These are phyloP conservation scores for Ophiostoma fasciatum DNA, from an alignment of 2,329 filamentous ascomycete genomes.

Conservation along the genomic window DNA sequence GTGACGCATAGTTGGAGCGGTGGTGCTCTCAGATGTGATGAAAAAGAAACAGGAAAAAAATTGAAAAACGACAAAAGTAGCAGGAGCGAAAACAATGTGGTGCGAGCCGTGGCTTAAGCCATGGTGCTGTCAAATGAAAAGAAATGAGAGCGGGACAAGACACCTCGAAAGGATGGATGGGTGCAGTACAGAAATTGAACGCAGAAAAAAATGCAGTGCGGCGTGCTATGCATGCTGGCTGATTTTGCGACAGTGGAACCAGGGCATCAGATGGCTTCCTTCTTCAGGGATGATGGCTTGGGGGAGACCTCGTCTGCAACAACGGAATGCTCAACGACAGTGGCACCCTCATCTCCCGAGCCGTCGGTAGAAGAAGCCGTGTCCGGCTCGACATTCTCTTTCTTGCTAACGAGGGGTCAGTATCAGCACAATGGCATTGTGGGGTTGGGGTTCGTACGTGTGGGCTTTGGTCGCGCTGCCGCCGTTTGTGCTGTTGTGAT, in stretches of 20 bases:
- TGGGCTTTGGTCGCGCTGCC: background rate
- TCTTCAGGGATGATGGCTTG: conserved; percentile 2
- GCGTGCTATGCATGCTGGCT: background rate
- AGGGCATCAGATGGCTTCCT: background rate
- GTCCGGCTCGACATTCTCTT: conserved; percentile 24
- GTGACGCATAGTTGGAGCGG: too few relatives aligned
- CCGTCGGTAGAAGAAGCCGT: conserved; percentile 30
- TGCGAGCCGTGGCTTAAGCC: too few relatives aligned
- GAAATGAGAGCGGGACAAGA: too few relatives aligned
- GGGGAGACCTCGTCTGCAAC: conserved; percentile 17
- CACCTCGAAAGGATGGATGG: too few relatives aligned
- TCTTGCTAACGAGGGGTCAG: conserved; percentile 17
- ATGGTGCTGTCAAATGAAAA: too few relatives aligned
- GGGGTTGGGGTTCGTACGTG: background rate
- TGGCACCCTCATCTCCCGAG: conserved; percentile 36
- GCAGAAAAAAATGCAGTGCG: background rate
- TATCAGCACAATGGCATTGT: background rate
- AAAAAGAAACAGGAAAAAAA: too few relatives aligned
- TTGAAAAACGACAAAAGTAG: too few relatives aligned
- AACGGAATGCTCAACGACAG: conserved; percentile 34
- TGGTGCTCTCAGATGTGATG: too few relatives aligned
- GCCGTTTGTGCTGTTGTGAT: background rate
- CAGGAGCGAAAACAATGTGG: too few relatives aligned
- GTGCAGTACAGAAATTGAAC: too few relatives aligned
- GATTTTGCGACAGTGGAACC: too few relatives aligned